Conservation (phyloP, 129 eudicot species). For the Artemisia annua region DNA sequence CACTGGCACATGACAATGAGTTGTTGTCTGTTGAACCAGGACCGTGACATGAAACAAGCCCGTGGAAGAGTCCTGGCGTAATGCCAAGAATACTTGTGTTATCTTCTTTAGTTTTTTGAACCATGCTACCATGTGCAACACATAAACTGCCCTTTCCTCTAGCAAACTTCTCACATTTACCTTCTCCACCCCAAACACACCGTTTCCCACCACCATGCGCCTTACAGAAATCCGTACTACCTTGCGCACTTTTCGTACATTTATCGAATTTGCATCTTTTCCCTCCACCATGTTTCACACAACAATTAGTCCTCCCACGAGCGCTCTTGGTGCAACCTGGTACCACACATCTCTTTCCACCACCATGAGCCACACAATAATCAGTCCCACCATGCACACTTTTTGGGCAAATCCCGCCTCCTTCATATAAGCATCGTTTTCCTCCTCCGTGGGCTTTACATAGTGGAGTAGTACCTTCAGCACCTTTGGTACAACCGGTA, state of each 20-base stretch:
- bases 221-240: constrained; percentile 86
- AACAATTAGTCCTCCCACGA: constrained; percentile 78
- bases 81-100: constrained; percentile 42
- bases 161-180: constrained; percentile 76
- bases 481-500: constrained; percentile 80
- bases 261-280: constrained; percentile 61
- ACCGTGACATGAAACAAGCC: constrained; percentile 44
- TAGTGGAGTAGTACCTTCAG: constrained; percentile 79
- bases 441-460: constrained; percentile 94
- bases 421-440: constrained; percentile 42
- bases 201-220: constrained; percentile 91
- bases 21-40: constrained; percentile 38
- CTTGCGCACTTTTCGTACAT: constrained; percentile 83
- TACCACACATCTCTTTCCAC: constrained; percentile 74
- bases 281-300: constrained; percentile 85
- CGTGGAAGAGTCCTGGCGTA: constrained; percentile 63
- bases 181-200: constrained; percentile 70
- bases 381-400: constrained; percentile 89
- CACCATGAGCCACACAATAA: constrained; percentile 86
- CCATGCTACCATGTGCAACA: constrained; percentile 58
- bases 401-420: constrained; percentile 86
- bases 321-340: constrained; percentile 85
- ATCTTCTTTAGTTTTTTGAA: constrained; percentile 39
- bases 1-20: constrained; percentile 55
- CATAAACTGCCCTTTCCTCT: constrained; percentile 78